phyloP scores from a whole-genome alignment of 2,329 filamentous ascomycete species.

The Fusarium sp. region DNA sequence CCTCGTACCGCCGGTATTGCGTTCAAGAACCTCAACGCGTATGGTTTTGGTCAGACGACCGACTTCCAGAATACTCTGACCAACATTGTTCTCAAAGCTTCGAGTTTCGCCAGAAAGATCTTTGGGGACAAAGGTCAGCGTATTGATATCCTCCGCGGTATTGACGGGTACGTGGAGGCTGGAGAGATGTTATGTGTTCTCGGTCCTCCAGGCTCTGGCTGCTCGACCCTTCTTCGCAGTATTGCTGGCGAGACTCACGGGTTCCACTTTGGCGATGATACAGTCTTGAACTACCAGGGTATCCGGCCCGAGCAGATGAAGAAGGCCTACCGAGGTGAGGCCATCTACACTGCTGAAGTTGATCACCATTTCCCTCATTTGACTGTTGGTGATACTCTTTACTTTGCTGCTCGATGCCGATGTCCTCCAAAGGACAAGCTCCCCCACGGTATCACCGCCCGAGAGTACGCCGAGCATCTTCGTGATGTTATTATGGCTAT shows the following conservation, averaged over 20 bases:
- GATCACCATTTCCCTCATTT: conserved; percentile 81
- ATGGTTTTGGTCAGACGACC: conserved; percentile 69
- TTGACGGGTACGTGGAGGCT: conserved; percentile 71
- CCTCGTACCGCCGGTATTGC: conserved; percentile 69
- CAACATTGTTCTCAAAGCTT: conserved; percentile 62
- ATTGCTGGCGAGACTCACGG: conserved; percentile 82
- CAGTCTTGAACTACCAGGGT: conserved; percentile 77
- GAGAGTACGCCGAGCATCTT: conserved; percentile 65
- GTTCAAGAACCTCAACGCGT: conserved; percentile 71
- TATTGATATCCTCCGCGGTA: conserved; percentile 70
- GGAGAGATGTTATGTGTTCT: conserved; percentile 79
- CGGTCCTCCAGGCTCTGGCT: conserved; percentile 74
- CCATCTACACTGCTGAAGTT: conserved; percentile 83
- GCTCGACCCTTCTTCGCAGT: conserved; percentile 82
- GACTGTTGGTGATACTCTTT: conserved; percentile 77
- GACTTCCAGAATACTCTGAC: conserved; percentile 73
- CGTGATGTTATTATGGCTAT: conserved; percentile 76
- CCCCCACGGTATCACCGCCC: conserved; percentile 61
- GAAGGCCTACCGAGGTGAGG: conserved; percentile 77
- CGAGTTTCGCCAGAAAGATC: conserved; percentile 54
- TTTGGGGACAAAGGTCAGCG: conserved; percentile 62
- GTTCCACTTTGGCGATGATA: conserved; percentile 71
- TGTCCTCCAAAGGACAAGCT: conserved; percentile 61
- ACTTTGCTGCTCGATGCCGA: conserved; percentile 75
- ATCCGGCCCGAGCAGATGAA: conserved; percentile 76